phyloP scores from a whole-genome alignment of 1,284 basidiomycete species.

The Ganoderma lingzhi region DNA sequence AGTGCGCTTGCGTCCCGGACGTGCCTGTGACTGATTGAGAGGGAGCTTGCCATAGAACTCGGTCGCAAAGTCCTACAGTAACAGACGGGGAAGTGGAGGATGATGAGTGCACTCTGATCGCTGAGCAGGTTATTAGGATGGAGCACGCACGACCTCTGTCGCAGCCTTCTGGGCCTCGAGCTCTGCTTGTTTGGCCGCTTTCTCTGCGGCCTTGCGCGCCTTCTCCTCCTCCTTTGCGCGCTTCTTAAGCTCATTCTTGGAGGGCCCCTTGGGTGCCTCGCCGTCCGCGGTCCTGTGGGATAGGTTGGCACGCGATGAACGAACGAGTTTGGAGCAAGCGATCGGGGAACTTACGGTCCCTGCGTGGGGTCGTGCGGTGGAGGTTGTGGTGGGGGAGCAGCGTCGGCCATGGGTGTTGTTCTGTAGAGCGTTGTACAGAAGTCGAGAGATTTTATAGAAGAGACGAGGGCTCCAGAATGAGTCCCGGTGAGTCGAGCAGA shows the following conservation, averaged over 20 bases:
- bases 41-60: constrained; percentile 93
- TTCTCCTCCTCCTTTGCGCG: constrained; percentile 94
- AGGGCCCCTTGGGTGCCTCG: constrained; percentile 52
- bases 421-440: constrained; percentile 16
- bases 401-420: constrained; percentile 26
- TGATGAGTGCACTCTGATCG: constrained; percentile 8
- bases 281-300: constrained; percentile 44
- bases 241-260: constrained; percentile 95
- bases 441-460: constrained; percentile 26
- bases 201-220: constrained; percentile 88
- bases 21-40: constrained; percentile 90
- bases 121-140: constrained; percentile 15
- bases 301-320: constrained; percentile 7
- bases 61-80: constrained; percentile 81
- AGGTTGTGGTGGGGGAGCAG: constrained; percentile 23
- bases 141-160: constrained; percentile 67
- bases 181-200: constrained; percentile 81
- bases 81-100: constrained; percentile 7
- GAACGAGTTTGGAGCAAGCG: background rate
- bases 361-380: constrained; percentile 27
- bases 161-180: constrained; percentile 80
- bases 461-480: constrained; percentile 21
- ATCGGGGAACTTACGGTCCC: constrained; percentile 34
- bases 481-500: constrained; percentile 29
- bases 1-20: constrained; percentile 57